These are phyloP conservation scores for Pseudozyma hubeiensis DNA, from an alignment of 1,284 basidiomycete species.

Conservation along the genomic window DNA sequence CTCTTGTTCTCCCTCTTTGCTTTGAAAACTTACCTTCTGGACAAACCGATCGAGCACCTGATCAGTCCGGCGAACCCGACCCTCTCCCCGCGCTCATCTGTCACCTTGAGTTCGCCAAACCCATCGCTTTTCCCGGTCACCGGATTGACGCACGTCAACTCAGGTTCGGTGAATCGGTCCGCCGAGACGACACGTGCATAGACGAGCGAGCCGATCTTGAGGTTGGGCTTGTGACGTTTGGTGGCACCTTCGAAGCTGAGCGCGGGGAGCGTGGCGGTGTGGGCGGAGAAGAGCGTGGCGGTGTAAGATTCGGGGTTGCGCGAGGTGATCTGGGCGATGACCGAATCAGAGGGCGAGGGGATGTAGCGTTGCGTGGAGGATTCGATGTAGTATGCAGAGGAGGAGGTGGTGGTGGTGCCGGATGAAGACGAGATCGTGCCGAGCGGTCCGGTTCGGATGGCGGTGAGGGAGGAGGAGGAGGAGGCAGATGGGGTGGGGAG, in stretches of 20 bases:
- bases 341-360: conserved; percentile 52
- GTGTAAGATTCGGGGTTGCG: conserved; percentile 62
- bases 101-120: conserved; percentile 61
- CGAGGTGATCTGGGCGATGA: conserved; percentile 63
- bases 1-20: background rate
- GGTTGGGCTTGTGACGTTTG: conserved; percentile 65
- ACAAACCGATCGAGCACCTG: conserved; percentile 37
- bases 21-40: conserved; percentile 30
- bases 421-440: conserved; percentile 34
- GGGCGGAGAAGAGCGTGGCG: conserved; percentile 56
- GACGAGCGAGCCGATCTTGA: conserved; percentile 61
- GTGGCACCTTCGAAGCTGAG: conserved; percentile 67
- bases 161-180: conserved; percentile 61
- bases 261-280: conserved; percentile 57
- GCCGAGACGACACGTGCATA: conserved; percentile 60
- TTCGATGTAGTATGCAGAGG: conserved; percentile 54
- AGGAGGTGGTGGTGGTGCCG: background rate
- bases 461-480: conserved; percentile 31
- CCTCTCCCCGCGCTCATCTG: conserved; percentile 38
- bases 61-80: conserved; percentile 45
- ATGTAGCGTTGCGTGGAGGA: conserved; percentile 53
- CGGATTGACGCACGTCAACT: conserved; percentile 63
- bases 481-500: conserved; percentile 30
- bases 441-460: conserved; percentile 46
- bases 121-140: conserved; percentile 62